Evolutionary conservation across 208 protist species (phyloP), one percentile per base, ranked within the genome.

Genomic region (Trypanosoma vivax): DNA sequence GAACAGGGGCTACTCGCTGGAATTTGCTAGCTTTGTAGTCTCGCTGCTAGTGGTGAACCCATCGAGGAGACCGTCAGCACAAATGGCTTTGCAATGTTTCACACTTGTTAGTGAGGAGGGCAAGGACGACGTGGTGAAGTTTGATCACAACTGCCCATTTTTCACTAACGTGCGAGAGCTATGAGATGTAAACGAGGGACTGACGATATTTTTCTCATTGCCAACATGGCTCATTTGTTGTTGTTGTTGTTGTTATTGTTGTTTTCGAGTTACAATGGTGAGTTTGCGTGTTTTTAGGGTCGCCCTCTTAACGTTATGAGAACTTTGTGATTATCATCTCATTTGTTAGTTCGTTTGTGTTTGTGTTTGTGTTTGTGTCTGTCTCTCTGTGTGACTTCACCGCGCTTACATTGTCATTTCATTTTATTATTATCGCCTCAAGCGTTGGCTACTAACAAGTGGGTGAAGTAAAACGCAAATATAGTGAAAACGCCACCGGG

Each of bases 161-260:
- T 88, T 91, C 54, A 83, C 65, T 52, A 83, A 91, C 50, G 71
- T 86, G 19, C 50, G 82, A 1, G 76, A 87, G 23, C 61, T 90
- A 21, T 87, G 49, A 65, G 31, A 7, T n/a, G 11, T 45, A 2
- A 2, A 7, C 27, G 4, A 27, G 4, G 3, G 10, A 13, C 2
- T 37, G 6, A 24, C 10, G 18, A 24, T 1, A 37, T 31, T 31
- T 30, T 48, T 30, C 14, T 48, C 29, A 29, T 48, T 48, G 41
- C 41, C 13, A 9, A 16, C 41, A 13, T 16, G 9, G 46, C 6
- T n/a, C 11, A 11, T 33, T 9, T 21, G 18, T 38, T 0, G 14
- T 11, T 33, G 7, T 50, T 11, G 9, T 11, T 38, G 46, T 16
- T 11, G n/a, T 37, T 37, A 7, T 13, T n/a, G n/a, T n/a, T n/a